A percentile compares a stretch with the other conserved stretches of the same genome.
phyloP scores from a whole-genome alignment of 192 early-diverging fungal genomes.

The Oehlia diaphana region DNA sequence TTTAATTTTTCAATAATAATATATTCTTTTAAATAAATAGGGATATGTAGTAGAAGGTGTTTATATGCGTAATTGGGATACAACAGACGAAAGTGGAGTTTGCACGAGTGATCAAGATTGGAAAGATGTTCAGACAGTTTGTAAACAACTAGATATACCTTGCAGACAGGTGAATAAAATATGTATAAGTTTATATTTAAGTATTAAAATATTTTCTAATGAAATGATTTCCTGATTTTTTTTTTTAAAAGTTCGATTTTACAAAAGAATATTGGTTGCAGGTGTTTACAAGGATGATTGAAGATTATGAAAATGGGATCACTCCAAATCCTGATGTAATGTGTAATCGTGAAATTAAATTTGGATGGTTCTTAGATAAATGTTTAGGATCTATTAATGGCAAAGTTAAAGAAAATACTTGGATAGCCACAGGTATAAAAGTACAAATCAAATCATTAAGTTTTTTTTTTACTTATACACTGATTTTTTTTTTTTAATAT shows the following conservation, averaged over 20 bases:
- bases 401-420: constrained; percentile 17
- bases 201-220: not conserved
- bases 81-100: constrained; percentile 69
- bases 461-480: not conserved
- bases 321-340: constrained; percentile 94
- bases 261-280: constrained; percentile 89
- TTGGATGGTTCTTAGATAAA: constrained; percentile 79
- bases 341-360: constrained; percentile 94
- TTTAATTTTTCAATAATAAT: not conserved
- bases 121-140: constrained; percentile 73
- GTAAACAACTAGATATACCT: constrained; percentile 67
- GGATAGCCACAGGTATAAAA: constrained; percentile 40
- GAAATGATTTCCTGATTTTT: constrained; percentile 13
- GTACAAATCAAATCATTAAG: not conserved
- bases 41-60: constrained; percentile 72
- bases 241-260: constrained; percentile 60
- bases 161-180: constrained; percentile 12
- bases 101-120: constrained; percentile 81
- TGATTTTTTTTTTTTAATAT: constrained; percentile 1
- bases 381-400: constrained; percentile 32
- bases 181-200: not conserved
- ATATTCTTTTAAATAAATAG: not conserved
- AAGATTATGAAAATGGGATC: constrained; percentile 63
- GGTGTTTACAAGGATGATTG: constrained; percentile 83
- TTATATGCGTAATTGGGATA: constrained; percentile 98